Conservation (phyloP, 2,329 filamentous ascomycete genomes). For the Emydomyces testavorans region DNA sequence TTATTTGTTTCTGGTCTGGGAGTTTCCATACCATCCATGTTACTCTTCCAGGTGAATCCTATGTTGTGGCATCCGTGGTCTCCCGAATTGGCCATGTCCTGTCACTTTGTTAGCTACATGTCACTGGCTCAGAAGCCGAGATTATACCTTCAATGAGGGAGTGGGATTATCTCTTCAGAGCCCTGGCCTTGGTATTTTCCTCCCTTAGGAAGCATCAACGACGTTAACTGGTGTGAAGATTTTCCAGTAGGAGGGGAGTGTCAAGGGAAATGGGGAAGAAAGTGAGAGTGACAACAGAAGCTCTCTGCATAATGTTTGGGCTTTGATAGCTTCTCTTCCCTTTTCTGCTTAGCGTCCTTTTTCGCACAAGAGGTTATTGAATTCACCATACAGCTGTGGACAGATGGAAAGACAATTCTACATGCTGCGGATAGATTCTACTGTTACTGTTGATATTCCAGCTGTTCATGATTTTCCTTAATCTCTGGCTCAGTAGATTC, state of each 20-base stretch:
- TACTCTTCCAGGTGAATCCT: not conserved
- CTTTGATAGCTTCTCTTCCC: conserved; percentile 2
- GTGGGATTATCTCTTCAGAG: not conserved
- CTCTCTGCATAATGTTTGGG: conserved; percentile 3
- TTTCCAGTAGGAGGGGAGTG: too few species aligned
- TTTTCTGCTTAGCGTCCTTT: conserved; percentile 11
- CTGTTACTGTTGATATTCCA: not conserved
- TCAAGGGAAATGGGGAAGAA: not conserved
- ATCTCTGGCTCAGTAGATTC: not conserved
- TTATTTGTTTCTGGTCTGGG: not conserved
- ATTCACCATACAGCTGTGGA: conserved; percentile 1
- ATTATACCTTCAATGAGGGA: not conserved
- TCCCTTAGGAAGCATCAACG: not conserved
- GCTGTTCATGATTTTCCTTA: not conserved
- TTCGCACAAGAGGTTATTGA: not conserved
- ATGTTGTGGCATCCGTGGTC: not conserved
- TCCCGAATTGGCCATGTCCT: not conserved
- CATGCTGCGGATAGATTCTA: not conserved
- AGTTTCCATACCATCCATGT: not conserved
- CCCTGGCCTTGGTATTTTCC: not conserved
- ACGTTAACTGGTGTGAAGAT: not conserved
- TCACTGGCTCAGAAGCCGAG: not conserved
- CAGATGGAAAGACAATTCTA: not conserved
- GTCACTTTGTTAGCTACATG: not conserved
- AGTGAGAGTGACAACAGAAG: conserved; percentile 5